phyloP scores from a whole-genome alignment of 2,329 filamentous ascomycete genomes.

The Aspergillus versicolor region DNA sequence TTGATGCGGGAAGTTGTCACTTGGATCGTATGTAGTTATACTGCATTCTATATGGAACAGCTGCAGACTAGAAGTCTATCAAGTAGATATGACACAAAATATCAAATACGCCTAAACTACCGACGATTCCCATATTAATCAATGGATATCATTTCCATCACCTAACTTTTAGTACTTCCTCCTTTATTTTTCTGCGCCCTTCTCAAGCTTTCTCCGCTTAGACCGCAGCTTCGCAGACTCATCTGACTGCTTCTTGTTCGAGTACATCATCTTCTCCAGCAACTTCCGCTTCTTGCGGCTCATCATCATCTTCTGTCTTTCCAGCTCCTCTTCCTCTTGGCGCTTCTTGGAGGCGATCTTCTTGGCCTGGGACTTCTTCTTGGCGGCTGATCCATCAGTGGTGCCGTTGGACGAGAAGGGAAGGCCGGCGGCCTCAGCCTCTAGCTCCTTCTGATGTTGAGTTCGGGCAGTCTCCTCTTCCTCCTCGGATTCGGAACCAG shows the following conservation, averaged over 20 bases:
- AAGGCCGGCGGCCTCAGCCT: slow-evolving; percentile 80
- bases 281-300: slow-evolving; percentile 96
- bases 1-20: no score
- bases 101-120: slow-evolving; percentile 19
- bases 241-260: slow-evolving; percentile 87
- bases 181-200: slow-evolving; percentile 31
- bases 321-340: slow-evolving; percentile 79
- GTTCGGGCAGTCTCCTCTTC: slow-evolving; percentile 62
- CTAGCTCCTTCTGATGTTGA: slow-evolving; percentile 83
- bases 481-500: slow-evolving; percentile 52
- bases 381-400: slow-evolving; percentile 57
- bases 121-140: slow-evolving; percentile 18
- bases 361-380: slow-evolving; percentile 67
- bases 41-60: slow-evolving; percentile 11
- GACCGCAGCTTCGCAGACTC: slow-evolving; percentile 82
- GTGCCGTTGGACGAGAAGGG: slow-evolving; percentile 49
- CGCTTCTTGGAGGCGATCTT: slow-evolving; percentile 67
- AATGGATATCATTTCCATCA: slow-evolving; percentile 26
- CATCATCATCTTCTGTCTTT: slow-evolving; percentile 97
- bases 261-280: slow-evolving; percentile 96
- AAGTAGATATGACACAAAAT: slow-evolving; percentile 6
- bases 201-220: slow-evolving; percentile 91
- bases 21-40: neutral
- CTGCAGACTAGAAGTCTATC: slow-evolving; percentile 9
- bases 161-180: slow-evolving; percentile 22